Evolutionary conservation across 192 early-diverging fungal genomes (phyloP).

Genomic region (Coemansia sp.): DNA sequence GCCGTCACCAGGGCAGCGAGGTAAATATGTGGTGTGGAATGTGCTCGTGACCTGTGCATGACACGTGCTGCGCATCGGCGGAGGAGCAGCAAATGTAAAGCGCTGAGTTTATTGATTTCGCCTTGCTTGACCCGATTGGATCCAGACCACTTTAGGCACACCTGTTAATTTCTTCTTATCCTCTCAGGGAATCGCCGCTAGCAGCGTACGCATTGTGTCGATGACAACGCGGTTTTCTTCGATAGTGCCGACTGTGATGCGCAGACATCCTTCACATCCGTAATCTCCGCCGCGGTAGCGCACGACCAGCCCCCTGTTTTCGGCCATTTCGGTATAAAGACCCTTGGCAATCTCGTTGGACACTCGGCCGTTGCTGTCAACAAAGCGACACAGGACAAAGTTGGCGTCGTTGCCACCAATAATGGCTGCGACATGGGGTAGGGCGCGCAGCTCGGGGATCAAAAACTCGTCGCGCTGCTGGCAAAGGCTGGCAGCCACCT

Average conservation of each 20-base stretch:
- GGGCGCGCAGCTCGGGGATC: constrained; percentile 57
- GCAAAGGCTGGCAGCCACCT: constrained; percentile 58
- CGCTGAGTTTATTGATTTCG: too few species aligned
- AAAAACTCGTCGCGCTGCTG: constrained; percentile 64
- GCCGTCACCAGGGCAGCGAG: neutral
- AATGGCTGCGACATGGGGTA: constrained; percentile 70
- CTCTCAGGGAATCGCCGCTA: constrained; percentile 18
- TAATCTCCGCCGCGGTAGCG: constrained; percentile 89
- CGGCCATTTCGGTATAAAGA: constrained; percentile 84
- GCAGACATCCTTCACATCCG: constrained; percentile 90
- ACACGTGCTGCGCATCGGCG: constrained; percentile 15
- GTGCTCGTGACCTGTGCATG: constrained; percentile 19
- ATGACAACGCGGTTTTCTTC: constrained; percentile 78
- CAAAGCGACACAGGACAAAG: constrained; percentile 87
- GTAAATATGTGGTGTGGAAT: neutral
- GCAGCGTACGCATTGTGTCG: constrained; percentile 38
- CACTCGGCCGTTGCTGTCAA: constrained; percentile 62
- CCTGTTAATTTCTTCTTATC: neutral
- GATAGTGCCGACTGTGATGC: constrained; percentile 89
- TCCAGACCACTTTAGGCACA: neutral
- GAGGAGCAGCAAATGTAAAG: neutral
- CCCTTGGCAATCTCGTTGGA: constrained; percentile 67
- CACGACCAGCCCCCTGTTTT: constrained; percentile 84
- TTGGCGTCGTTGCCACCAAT: constrained; percentile 91
- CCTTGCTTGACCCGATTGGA: constrained; percentile 1